Evolutionary conservation across 2,329 filamentous ascomycete genomes (phyloP), one percentile per base, ranked within the genome.

Genomic region (Diplodia mutila): DNA sequence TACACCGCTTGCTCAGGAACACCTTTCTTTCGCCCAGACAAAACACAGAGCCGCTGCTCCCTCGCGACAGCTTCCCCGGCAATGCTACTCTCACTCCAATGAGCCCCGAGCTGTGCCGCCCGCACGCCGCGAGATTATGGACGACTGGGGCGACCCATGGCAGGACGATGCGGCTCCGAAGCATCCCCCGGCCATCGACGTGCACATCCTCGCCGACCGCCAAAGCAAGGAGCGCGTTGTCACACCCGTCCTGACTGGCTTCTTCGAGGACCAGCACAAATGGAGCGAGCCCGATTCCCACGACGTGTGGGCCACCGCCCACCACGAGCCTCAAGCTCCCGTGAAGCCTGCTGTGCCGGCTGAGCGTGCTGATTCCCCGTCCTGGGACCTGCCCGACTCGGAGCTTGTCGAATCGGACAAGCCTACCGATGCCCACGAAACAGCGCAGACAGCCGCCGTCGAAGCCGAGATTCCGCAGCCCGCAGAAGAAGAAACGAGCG

Each of bases 131-230:
- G 65, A 72, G 71, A 78, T 69, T 67, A 80, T 80, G 78, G 78
- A 80, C 75, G 75, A 79, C 71, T 80, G 78, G 78, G 75, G 76
- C 70, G 78, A 80, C 76, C 78, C 78, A 72, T 80, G 78, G 78
- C 77, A 77, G 69, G 76, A 78, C 71, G 73, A 78, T 73, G 67
- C 68, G 68, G 68, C 71, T 32, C 59, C 68, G 49, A 70, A 71
- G 61, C 65, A 68, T 69, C 71, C 72, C 61, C 70, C 71, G 57
- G 32, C 48, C 61, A 42, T 65, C 51, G 61, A 65, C 32, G 34
- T 51, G 27, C 52, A 49, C 65, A 61, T 61, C 37, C 59, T 65
- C 39, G 49, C 25, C 46, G 59, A 37, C 27, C 14, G 16, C 23
- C 23, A 49, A 46, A 65, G 34, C 48, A 75, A 76, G 71, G 65